Percentiles rank a stretch among this genome's conserved stretches.
Conservation (phyloP, 257 asterid species). For the Ehretia macrophylla region DNA sequence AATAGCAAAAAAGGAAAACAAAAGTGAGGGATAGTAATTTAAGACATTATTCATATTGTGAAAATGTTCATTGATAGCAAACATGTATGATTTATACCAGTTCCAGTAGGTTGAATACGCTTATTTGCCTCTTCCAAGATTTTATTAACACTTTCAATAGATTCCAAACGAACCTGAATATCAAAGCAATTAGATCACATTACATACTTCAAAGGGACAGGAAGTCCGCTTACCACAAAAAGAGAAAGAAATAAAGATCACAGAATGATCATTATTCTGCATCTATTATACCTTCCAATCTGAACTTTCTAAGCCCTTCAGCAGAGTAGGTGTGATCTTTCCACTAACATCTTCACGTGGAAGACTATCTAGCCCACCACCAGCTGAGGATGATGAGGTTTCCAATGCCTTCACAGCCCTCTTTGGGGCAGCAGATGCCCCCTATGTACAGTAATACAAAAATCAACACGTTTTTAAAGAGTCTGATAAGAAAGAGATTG, state of each 20-base stretch:
- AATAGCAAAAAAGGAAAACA: conserved; percentile 7
- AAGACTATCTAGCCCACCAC: conserved; percentile 81
- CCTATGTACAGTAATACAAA: conserved; percentile 37
- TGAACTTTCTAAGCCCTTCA: conserved; percentile 90
- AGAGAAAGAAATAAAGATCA: not conserved
- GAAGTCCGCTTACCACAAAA: not conserved
- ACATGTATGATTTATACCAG: conserved; percentile 52
- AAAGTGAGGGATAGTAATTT: conserved; percentile 1
- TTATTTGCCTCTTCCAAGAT: conserved; percentile 93
- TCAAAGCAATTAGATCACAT: conserved; percentile 9
- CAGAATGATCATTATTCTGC: not conserved
- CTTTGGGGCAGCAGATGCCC: conserved; percentile 76
- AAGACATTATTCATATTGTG: not conserved
- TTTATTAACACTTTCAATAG: conserved; percentile 85
- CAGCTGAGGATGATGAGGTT: conserved; percentile 38
- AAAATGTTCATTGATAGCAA: not conserved
- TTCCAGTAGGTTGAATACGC: conserved; percentile 91
- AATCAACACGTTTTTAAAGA: conserved; percentile 10
- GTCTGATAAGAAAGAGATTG: conserved; percentile 6
- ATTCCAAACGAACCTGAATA: conserved; percentile 75
- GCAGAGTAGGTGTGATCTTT: conserved; percentile 75
- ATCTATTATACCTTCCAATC: conserved; percentile 90
- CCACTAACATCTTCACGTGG: conserved; percentile 99
- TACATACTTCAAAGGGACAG: not conserved
- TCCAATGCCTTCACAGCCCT: conserved; percentile 69